Evolutionary conservation across 2,329 filamentous ascomycete species (phyloP).

Genomic region (Hypoxylon sp.): DNA sequence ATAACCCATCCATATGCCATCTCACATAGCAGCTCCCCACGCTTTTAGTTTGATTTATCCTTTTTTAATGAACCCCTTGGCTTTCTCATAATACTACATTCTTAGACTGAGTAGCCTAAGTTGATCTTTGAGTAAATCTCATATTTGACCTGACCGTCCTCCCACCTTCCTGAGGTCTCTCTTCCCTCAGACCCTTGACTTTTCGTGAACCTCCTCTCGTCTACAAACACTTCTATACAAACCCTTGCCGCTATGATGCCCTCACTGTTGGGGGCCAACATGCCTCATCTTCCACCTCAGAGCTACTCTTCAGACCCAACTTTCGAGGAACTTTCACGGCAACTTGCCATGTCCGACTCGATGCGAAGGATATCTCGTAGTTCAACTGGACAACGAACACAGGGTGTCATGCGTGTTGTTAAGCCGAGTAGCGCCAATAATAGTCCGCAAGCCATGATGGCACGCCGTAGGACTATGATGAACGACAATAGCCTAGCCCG

Average conservation of each 20-base stretch:
- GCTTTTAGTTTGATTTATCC: constrained; percentile 51
- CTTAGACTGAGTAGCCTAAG: constrained; percentile 48
- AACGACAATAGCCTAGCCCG: constrained; percentile 63
- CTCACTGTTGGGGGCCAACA: constrained; percentile 54
- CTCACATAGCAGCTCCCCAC: constrained; percentile 51
- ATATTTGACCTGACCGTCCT: constrained; percentile 45
- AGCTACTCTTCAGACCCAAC: constrained; percentile 61
- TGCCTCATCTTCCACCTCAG: constrained; percentile 52
- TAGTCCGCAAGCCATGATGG: constrained; percentile 71
- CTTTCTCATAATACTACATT: constrained; percentile 52
- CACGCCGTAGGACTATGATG: constrained; percentile 70
- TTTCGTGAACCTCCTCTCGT: constrained; percentile 17
- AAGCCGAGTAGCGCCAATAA: constrained; percentile 79
- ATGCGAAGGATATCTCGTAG: constrained; percentile 65
- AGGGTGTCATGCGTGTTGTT: constrained; percentile 69
- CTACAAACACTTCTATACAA: constrained; percentile 21
- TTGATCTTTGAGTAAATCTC: constrained; percentile 41
- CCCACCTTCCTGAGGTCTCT: constrained; percentile 27
- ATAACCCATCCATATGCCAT: constrained; percentile 55
- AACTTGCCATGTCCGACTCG: constrained; percentile 64
- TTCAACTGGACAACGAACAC: constrained; percentile 65
- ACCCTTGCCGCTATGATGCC: constrained; percentile 54
- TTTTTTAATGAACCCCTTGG: constrained; percentile 51
- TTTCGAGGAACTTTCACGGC: constrained; percentile 67
- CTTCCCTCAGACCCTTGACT: constrained; percentile 15